These are phyloP conservation scores for Ophiostoma triangulosporum DNA, from an alignment of 2,329 filamentous ascomycete species.

Conservation along the genomic window DNA sequence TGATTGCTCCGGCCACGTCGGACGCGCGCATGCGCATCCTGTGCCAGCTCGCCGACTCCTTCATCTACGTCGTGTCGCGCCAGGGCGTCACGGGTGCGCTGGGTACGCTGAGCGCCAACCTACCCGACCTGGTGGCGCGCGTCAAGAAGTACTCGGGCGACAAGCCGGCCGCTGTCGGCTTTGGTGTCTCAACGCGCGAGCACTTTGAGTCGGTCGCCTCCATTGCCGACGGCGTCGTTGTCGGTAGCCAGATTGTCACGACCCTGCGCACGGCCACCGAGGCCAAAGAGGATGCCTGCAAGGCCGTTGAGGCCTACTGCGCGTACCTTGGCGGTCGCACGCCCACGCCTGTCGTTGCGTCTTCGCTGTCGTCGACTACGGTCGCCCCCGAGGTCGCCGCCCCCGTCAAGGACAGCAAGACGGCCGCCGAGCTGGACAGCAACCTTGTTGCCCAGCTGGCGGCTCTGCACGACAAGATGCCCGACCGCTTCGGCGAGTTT, in stretches of 20 bases:
- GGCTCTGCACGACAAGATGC: constrained; percentile 66
- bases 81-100: constrained; percentile 93
- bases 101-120: constrained; percentile 64
- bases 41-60: constrained; percentile 93
- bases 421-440: constrained; percentile 32
- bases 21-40: constrained; percentile 89
- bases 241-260: constrained; percentile 89
- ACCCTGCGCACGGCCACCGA: constrained; percentile 49
- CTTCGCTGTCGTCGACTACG: constrained; percentile 34
- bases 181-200: constrained; percentile 89
- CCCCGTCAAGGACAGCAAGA: constrained; percentile 40
- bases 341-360: constrained; percentile 37
- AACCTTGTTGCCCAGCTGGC: constrained; percentile 73
- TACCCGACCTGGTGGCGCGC: constrained; percentile 68
- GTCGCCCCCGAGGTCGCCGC: constrained; percentile 46
- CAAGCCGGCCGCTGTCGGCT: constrained; percentile 82
- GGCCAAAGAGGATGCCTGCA: constrained; percentile 19
- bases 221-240: constrained; percentile 86
- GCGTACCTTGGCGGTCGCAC: constrained; percentile 46
- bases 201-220: constrained; percentile 78
- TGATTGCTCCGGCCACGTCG: constrained; percentile 88
- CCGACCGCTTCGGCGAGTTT: constrained; percentile 85
- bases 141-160: constrained; percentile 90
- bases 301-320: constrained; percentile 78
- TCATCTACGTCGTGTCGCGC: constrained; percentile 95